Base-by-base conservation (phyloP, 305 asterid genomes). In the Withania somnifera region DNA sequence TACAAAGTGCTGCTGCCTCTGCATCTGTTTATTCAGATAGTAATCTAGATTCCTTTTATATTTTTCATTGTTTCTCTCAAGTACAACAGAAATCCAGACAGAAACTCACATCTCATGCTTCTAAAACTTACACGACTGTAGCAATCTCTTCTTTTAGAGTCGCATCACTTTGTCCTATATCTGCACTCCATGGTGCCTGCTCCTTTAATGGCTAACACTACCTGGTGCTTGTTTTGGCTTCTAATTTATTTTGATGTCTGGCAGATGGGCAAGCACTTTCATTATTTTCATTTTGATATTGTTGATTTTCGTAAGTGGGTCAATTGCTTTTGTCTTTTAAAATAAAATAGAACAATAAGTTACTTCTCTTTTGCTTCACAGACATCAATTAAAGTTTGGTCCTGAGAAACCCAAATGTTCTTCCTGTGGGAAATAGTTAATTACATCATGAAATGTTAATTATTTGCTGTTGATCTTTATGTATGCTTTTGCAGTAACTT, bases 401-500 rank as follows among this genome's bases (percentile, higher is more conserved):
- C n/a, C n/a, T n/a, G n/a, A n/a, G n/a, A n/a, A n/a, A n/a, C n/a
- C n/a, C n/a, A n/a, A n/a, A n/a, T n/a, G n/a, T n/a, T n/a, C n/a
- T n/a, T n/a, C n/a, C n/a, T n/a, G n/a, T n/a, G n/a, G n/a, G n/a
- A n/a, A n/a, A n/a, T n/a, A n/a, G n/a, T n/a, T n/a, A n/a, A n/a
- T n/a, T n/a, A n/a, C n/a, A n/a, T n/a, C n/a, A n/a, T n/a, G n/a
- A n/a, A n/a, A n/a, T n/a, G n/a, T 22, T 22, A 22, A 8, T 7
- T 3, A 20, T 24, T 71, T 71, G 38, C 42, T 71, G 8, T 45
- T 1, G 42, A 71, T 24, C 8, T 71, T 40, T 24, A 45, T 82
- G 19, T 15, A 34, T 77, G 71, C 51, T 79, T 82, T 19, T 91
- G 89, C 96, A 92, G 97, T 90, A 54, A 93, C 91, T 68, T 94